Conservation (phyloP, 1,284 basidiomycete species). For the Inonotus hispidus region DNA sequence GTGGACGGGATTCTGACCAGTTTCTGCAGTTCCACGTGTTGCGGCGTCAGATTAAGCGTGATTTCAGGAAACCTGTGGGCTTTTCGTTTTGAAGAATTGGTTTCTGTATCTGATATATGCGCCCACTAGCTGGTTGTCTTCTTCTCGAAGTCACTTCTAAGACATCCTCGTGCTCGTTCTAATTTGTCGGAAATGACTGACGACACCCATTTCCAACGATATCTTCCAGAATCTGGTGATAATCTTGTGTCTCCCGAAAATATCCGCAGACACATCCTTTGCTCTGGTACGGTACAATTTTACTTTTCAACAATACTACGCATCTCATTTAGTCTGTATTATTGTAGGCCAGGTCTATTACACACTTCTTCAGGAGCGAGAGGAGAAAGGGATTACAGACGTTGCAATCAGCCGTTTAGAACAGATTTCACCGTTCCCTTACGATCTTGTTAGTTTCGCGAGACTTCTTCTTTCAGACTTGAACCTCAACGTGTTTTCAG, state of each 20-base stretch:
- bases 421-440: slow-evolving; percentile 94
- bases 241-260: slow-evolving; percentile 77
- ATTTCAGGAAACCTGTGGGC: slow-evolving; percentile 89
- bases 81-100: not conserved
- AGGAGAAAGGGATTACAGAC: slow-evolving; percentile 85
- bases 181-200: slow-evolving; percentile 83
- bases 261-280: slow-evolving; percentile 89
- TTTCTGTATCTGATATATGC: slow-evolving; percentile 1
- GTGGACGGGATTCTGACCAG: slow-evolving; percentile 11
- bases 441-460: slow-evolving; percentile 61
- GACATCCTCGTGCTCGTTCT: slow-evolving; percentile 90
- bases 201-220: slow-evolving; percentile 90
- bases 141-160: slow-evolving; percentile 95
- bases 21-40: slow-evolving; percentile 81
- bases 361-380: slow-evolving; percentile 82
- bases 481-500: slow-evolving; percentile 33
- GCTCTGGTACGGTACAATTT: slow-evolving; percentile 49
- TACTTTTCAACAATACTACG: slow-evolving; percentile 10
- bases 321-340: not conserved
- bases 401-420: slow-evolving; percentile 93
- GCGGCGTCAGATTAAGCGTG: slow-evolving; percentile 90
- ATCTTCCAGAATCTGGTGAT: slow-evolving; percentile 77
- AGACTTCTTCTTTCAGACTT: not conserved
- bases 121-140: slow-evolving; percentile 72
- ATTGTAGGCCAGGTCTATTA: slow-evolving; percentile 87